Percentiles rank a stretch among this genome's conserved stretches.
These are phyloP conservation scores for Hypoxylon sp. DNA, from an alignment of 2,329 filamentous ascomycete genomes.

Conservation along the genomic window DNA sequence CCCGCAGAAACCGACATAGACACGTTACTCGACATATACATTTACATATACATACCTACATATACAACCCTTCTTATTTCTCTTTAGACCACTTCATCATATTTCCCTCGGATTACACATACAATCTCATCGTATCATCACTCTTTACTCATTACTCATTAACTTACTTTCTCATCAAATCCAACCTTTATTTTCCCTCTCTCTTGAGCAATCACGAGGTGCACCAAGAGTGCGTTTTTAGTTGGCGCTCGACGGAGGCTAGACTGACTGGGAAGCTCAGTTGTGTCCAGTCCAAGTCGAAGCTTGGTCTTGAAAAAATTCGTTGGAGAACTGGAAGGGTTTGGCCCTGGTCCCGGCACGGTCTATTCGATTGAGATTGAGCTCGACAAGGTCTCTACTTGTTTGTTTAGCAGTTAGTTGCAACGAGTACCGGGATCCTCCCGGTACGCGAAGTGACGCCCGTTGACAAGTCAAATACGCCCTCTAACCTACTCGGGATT, in stretches of 20 bases:
- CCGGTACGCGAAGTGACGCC: conserved; percentile 48
- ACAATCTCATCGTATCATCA: too few species aligned
- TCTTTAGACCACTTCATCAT: too few species aligned
- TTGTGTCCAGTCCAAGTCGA: conserved; percentile 31
- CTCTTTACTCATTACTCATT: too few species aligned
- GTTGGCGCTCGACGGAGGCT: too few species aligned
- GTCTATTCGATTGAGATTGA: conserved; percentile 50
- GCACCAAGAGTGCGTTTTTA: too few species aligned
- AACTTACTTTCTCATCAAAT: too few species aligned
- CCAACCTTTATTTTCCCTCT: conserved; percentile 2
- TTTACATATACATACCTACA: neutral
- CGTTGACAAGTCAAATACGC: conserved; percentile 45
- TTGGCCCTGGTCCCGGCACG: conserved; percentile 49
- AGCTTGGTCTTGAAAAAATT: conserved; percentile 50
- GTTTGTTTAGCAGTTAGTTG: conserved; percentile 50
- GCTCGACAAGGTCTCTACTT: conserved; percentile 53
- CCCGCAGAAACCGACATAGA: neutral
- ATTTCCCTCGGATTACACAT: too few species aligned
- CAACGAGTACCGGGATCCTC: conserved; percentile 52
- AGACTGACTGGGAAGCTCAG: conserved; percentile 28
- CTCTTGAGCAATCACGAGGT: too few species aligned
- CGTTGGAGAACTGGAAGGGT: conserved; percentile 57
- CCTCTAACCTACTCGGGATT: conserved; percentile 40
- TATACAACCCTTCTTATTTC: neutral
- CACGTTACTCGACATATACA: conserved; percentile 27